These are phyloP conservation scores for Cyclotella cryptica DNA, from an alignment of 108 stramenopile species.

Conservation along the genomic window DNA sequence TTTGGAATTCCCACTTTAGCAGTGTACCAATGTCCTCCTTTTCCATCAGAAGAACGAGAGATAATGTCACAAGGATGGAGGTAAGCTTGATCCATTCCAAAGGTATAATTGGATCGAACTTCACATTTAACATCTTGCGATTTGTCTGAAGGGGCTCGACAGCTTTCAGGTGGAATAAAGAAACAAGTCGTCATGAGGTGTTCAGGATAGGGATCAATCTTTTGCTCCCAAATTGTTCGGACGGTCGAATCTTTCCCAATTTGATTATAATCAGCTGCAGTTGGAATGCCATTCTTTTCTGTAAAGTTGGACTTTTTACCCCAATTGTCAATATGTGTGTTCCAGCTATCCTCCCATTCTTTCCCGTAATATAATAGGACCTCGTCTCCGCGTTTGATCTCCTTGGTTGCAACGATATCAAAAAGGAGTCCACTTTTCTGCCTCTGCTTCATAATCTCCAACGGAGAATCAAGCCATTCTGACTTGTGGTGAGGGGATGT, in stretches of 20 bases:
- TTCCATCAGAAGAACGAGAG: not conserved
- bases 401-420: conserved; percentile 63
- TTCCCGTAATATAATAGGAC: conserved; percentile 73
- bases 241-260: conserved; percentile 32
- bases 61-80: conserved; percentile 19
- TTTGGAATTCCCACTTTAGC: not conserved
- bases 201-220: conserved; percentile 63
- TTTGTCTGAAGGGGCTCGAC: not conserved
- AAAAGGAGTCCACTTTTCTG: conserved; percentile 41
- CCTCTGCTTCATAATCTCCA: conserved; percentile 15
- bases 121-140: not conserved
- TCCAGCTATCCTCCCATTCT: conserved; percentile 74
- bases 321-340: conserved; percentile 58
- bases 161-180: conserved; percentile 38
- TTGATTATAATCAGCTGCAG: conserved; percentile 14
- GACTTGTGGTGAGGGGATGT: conserved; percentile 22
- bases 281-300: conserved; percentile 21
- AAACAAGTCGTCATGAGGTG: conserved; percentile 64
- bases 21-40: conserved; percentile 25
- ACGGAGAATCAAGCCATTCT: conserved; percentile 26
- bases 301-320: conserved; percentile 11
- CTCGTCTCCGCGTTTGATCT: conserved; percentile 69
- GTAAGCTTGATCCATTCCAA: not conserved
- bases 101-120: conserved; percentile 11
- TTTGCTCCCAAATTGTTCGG: conserved; percentile 64